Percentiles rank a stretch among this genome's conserved stretches.
These are phyloP conservation scores for Tribonema minus DNA, from an alignment of 108 stramenopile species.

Conservation along the genomic window DNA sequence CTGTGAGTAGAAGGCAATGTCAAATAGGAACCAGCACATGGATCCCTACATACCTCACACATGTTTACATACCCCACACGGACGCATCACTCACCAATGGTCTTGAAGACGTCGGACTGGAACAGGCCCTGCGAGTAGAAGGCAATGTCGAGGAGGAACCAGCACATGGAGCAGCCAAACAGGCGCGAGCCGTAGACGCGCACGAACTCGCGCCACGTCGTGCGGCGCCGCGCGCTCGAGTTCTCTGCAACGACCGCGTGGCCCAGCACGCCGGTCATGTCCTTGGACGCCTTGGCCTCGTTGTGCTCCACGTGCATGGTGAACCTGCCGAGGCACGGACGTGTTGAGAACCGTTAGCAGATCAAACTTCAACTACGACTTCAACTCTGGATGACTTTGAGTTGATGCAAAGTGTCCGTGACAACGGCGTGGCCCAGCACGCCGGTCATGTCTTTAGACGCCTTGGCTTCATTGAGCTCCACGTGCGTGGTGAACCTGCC, in stretches of 20 bases:
- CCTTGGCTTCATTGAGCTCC: not conserved
- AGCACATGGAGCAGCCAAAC: not conserved
- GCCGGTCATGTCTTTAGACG: not conserved
- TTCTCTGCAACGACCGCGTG: not conserved
- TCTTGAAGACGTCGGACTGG: not conserved
- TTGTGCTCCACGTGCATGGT: not conserved
- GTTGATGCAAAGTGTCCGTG: too few species aligned
- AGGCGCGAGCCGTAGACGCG: not conserved
- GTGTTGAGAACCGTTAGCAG: too few species aligned
- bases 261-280: too few species aligned
- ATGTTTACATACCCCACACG: too few species aligned
- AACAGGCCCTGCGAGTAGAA: not conserved
- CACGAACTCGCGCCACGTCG: too few species aligned
- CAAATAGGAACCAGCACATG: not conserved
- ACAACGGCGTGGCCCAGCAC: too few species aligned
- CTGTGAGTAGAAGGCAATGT: not conserved
- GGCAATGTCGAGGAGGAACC: not conserved
- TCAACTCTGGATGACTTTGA: too few species aligned
- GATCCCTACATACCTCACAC: too few species aligned
- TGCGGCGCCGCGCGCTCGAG: not conserved
- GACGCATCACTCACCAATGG: too few species aligned
- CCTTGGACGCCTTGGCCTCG: not conserved
- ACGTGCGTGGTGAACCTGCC: not conserved
- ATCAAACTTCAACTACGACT: too few species aligned
- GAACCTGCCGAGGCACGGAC: too few species aligned